Percentiles rank a stretch among this genome's conserved stretches.
These are phyloP conservation scores for Talaromyces wortmannii DNA, from an alignment of 495 filamentous ascomycete species.

Conservation along the genomic window DNA sequence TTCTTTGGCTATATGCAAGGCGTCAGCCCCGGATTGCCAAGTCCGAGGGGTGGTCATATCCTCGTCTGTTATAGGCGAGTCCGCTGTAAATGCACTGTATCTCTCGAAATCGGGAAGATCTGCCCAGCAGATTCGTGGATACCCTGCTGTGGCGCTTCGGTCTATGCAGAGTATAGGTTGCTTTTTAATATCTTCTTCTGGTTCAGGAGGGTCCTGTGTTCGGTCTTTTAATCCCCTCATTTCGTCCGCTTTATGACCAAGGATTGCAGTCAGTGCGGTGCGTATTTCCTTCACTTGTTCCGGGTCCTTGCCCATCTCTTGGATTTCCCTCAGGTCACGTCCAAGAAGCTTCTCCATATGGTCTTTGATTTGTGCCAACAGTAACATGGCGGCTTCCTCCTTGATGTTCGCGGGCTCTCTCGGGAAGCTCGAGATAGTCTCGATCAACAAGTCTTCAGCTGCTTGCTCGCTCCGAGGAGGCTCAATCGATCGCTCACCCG, in stretches of 20 bases:
- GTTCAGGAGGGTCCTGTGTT: conserved; percentile 32
- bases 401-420: conserved; percentile 41
- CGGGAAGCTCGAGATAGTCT: conserved; percentile 42
- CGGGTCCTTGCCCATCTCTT: conserved; percentile 42
- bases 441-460: conserved; percentile 37
- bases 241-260: conserved; percentile 41
- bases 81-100: conserved; percentile 24
- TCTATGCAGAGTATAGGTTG: conserved; percentile 39
- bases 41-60: conserved; percentile 47
- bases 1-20: conserved; percentile 48
- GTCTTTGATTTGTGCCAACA: conserved; percentile 42
- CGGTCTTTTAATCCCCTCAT: conserved; percentile 39
- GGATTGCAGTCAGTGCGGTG: conserved; percentile 36
- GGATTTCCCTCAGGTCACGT: conserved; percentile 36
- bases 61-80: conserved; percentile 34
- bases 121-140: conserved; percentile 40
- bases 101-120: conserved; percentile 40
- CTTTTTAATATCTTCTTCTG: conserved; percentile 31
- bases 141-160: conserved; percentile 35
- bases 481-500: conserved; percentile 38
- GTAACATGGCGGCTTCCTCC: conserved; percentile 42
- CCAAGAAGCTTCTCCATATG: conserved; percentile 45
- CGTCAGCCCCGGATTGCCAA: conserved; percentile 46
- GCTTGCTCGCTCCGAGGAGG: conserved; percentile 40
- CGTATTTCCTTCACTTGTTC: conserved; percentile 42